Base-by-base conservation (phyloP, 495 filamentous ascomycete species). In the Staphylotrichum tortipilum region DNA sequence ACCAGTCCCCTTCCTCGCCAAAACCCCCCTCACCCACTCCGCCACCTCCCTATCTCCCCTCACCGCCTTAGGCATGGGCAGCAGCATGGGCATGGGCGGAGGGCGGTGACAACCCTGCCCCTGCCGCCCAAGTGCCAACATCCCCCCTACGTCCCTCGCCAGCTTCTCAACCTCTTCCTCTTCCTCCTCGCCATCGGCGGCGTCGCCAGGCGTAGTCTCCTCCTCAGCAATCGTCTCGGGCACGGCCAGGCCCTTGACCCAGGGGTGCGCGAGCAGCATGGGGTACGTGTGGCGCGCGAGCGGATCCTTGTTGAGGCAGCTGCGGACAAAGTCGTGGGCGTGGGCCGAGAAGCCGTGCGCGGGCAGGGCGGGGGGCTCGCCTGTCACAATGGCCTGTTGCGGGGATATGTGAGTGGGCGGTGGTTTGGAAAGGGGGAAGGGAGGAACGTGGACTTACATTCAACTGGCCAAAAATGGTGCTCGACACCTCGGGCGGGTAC, bases 391-490 rank as follows among this genome's bases (percentile, higher is more conserved):
- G 17, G 92, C 92, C 94, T 99, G 57, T 21, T n/a, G n/a, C n/a
- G n/a, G n/a, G n/a, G n/a, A n/a, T n/a, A n/a, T n/a, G n/a, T n/a
- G n/a, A n/a, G n/a, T n/a, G n/a, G n/a, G n/a, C n/a, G n/a, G 14
- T 3, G 14, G n/a, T 44, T 50, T 56, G 37, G 17, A 17, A 23
- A 29, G 14, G 5, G 23, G 19, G 29, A 49, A 53, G 21, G 52
- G 11, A 17, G 18, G 14, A 23, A 51, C n/a, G n/a, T n/a, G n/a
- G 11, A 83, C 92, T 82, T 75, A 97, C 92, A 62, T 86, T 91
- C 45, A 99, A 73, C 64, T 99, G 92, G 60, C 88, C 94, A 76
- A 97, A 97, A 44, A 99, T 97, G 56, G 95, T 97, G 64, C 90
- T 90, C 60, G 94, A 99, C 0, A 94, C 95, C 68, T 99, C 92